Evolutionary conservation across 257 asterid species (phyloP).

Genomic region (Penstemon davidsonii): DNA sequence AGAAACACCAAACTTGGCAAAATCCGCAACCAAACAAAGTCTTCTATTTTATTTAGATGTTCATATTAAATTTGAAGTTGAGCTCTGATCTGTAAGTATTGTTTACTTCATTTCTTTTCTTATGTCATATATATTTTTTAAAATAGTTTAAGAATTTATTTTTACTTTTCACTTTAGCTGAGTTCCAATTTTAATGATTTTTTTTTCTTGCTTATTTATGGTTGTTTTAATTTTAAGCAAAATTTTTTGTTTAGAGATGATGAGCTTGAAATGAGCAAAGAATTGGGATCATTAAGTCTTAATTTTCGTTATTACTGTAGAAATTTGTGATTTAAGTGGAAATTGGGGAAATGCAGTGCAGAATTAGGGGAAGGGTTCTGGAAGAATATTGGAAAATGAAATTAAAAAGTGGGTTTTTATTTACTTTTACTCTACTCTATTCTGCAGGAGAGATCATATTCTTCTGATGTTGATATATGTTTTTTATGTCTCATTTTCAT

Average conservation of each 20-base stretch:
- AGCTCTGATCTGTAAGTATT: constrained; percentile 11
- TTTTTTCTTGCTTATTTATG: background rate
- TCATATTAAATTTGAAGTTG: background rate
- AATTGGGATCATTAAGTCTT: background rate
- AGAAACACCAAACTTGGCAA: background rate
- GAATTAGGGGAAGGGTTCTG: constrained; percentile 10
- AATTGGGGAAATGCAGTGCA: constrained; percentile 16
- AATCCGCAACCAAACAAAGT: background rate
- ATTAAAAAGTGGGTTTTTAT: constrained; percentile 13
- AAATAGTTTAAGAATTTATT: background rate
- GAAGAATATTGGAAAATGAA: background rate
- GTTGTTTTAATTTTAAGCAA: background rate
- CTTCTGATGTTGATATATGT: background rate
- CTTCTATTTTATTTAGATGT: background rate
- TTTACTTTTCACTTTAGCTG: background rate
- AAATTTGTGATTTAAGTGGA: background rate
- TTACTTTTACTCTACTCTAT: background rate
- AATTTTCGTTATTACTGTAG: background rate
- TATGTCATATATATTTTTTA: background rate
- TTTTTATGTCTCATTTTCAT: background rate
- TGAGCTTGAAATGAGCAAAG: constrained; percentile 5
- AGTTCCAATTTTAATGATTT: background rate
- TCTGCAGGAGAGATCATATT: constrained; percentile 2
- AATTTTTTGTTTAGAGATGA: background rate
- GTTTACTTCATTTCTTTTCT: background rate